phyloP scores from a whole-genome alignment of 2,329 filamentous ascomycete species.

The Elsinoe ampelina region DNA sequence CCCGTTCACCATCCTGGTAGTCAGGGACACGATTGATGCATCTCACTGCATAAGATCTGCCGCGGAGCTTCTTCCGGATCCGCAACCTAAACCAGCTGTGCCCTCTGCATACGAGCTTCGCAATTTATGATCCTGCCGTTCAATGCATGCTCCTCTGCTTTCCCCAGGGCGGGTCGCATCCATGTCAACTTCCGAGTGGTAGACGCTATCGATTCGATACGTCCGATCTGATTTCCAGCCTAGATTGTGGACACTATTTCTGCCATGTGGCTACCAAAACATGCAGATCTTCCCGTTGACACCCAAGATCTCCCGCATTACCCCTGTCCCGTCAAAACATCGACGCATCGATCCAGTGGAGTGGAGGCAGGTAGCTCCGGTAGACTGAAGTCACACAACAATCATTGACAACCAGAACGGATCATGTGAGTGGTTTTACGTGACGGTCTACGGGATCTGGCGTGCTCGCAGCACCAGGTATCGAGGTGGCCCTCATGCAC shows the following conservation, averaged over 20 bases:
- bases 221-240: neutral
- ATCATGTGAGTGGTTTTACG: neutral
- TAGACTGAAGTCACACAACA: neutral
- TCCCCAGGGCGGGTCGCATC: too few relatives aligned
- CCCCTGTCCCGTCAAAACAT: neutral
- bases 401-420: neutral
- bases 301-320: neutral
- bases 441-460: neutral
- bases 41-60: neutral
- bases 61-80: neutral
- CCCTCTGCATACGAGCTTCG: neutral
- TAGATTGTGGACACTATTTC: neutral
- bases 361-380: neutral
- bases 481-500: neutral
- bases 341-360: neutral
- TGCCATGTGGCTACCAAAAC: too few relatives aligned
- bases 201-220: neutral
- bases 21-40: neutral
- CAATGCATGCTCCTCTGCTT: too few relatives aligned
- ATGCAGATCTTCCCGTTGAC: too few relatives aligned
- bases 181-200: neutral
- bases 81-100: neutral
- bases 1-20: neutral
- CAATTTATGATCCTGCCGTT: too few relatives aligned
- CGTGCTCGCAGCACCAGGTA: neutral